Percentiles rank a stretch among this genome's conserved stretches.
Evolutionary conservation across 352 stramenopile species (phyloP).

Genomic region (Globisporangium camurandrum): DNA sequence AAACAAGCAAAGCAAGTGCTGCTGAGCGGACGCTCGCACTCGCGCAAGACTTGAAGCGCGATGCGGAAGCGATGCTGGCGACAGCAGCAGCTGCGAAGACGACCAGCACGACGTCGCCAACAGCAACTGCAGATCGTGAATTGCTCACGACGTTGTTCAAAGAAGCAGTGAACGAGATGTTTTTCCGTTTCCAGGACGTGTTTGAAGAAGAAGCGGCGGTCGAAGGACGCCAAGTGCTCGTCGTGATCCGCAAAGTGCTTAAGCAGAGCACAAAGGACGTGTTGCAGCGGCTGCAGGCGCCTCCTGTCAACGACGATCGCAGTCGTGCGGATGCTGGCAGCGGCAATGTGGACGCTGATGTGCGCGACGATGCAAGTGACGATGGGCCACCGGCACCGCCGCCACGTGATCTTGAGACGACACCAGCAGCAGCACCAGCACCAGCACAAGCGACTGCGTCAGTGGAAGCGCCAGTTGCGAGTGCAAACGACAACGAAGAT

Average conservation of each 20-base stretch:
- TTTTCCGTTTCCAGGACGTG: slow-evolving; percentile 74
- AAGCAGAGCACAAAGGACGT: slow-evolving; percentile 75
- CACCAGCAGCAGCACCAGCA: neutral
- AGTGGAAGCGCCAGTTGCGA: too few species aligned
- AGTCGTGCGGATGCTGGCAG: slow-evolving; percentile 23
- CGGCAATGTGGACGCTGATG: too few species aligned
- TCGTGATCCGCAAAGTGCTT: slow-evolving; percentile 66
- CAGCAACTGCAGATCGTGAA: slow-evolving; percentile 13
- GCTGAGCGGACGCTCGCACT: slow-evolving; percentile 36
- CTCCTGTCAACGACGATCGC: slow-evolving; percentile 9
- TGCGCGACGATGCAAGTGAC: slow-evolving; percentile 22
- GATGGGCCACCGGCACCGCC: slow-evolving; percentile 33
- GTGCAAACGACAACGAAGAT: too few species aligned
- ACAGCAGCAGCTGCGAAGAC: too few species aligned
- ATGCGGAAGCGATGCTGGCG: slow-evolving; percentile 42
- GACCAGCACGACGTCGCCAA: neutral
- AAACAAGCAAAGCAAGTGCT: slow-evolving; percentile 23
- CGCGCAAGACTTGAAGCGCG: slow-evolving; percentile 46
- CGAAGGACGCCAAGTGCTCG: slow-evolving; percentile 64
- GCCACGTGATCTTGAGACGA: slow-evolving; percentile 10
- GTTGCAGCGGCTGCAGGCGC: slow-evolving; percentile 38
- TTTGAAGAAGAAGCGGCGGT: slow-evolving; percentile 60
- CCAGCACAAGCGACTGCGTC: neutral
- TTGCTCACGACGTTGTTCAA: slow-evolving; percentile 57
- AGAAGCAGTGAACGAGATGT: slow-evolving; percentile 73